phyloP scores from a whole-genome alignment of 2,329 filamentous ascomycete species.

The Blumeria graminis region DNA sequence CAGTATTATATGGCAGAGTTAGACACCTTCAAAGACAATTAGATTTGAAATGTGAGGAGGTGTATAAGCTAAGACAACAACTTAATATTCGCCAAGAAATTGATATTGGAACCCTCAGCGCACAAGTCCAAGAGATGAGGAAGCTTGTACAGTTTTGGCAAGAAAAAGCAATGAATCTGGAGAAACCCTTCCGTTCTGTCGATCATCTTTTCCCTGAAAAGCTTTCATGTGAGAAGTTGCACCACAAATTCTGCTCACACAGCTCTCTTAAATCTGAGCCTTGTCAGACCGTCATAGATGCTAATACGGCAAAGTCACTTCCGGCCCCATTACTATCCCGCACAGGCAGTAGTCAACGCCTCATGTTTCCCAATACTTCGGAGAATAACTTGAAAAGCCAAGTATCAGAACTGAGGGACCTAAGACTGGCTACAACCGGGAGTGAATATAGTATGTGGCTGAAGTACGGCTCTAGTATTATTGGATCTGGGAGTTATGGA shows the following conservation, averaged over 20 bases:
- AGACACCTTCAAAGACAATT: constrained; percentile 24
- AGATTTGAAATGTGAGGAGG: constrained; percentile 22
- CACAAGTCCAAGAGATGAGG: constrained; percentile 22
- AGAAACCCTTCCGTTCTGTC: constrained; percentile 15
- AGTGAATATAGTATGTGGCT: too few relatives aligned
- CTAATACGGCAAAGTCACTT: too few relatives aligned
- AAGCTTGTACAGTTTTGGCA: constrained; percentile 26
- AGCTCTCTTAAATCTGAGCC: too few relatives aligned
- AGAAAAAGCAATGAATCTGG: constrained; percentile 28
- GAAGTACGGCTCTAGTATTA: too few relatives aligned
- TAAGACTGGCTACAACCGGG: too few relatives aligned
- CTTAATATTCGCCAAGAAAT: constrained; percentile 21
- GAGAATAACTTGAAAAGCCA: too few relatives aligned
- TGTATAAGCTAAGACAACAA: constrained; percentile 20
- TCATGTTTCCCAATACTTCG: too few relatives aligned
- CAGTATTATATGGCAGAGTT: constrained; percentile 23
- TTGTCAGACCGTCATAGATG: too few relatives aligned
- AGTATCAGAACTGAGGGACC: too few relatives aligned
- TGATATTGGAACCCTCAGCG: constrained; percentile 22
- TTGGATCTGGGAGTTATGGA: too few relatives aligned
- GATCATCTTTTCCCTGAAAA: not conserved
- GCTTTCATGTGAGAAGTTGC: not conserved
- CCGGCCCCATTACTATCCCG: too few relatives aligned
- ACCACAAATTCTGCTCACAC: not conserved
- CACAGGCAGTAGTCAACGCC: too few relatives aligned